Base-by-base conservation (phyloP, 768 basidiomycete species). In the Suillus spraguei region DNA sequence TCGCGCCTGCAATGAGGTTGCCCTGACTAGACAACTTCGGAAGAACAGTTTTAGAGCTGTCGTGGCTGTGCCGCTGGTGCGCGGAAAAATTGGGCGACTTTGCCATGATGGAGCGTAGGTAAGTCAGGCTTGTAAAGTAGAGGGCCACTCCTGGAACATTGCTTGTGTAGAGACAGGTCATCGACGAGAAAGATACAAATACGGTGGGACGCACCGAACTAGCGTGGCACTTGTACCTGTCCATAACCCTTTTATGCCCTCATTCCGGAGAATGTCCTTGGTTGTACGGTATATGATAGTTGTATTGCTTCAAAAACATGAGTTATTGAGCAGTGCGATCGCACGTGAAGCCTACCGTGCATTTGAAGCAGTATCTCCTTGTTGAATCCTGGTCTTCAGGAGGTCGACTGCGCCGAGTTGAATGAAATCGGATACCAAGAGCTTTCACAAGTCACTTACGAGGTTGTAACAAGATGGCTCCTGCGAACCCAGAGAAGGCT, bases 141-240 rank as follows among this genome's bases (percentile, higher is more conserved):
- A 95, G 74, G 4, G 95, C 94, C 22, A 97, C 91, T 5, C 96
- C 96, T 1, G 96, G 96, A 5, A 97, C 87, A 71, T 97, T 97
- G 62, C 95, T 95, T 65, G 39, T 35, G 16, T 2, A 44, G 16
- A 41, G 44, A 24, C 70, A 50, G 67, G 60, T 33, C 59, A 38
- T 50, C 14, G 58, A 38, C 42, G 35, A 36, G 22, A 50, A 28
- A 44, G 49, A 24, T 39, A 44, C 32, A n/a, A 22, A 53, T 38
- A 52, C 60, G 14, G 41, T 42, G 35, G 20, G 17, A 49, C 76
- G 24, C 67, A 86, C 94, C 95, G 82, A 22, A 85, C 75, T 14
- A 97, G 79, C 1, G 95, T 93, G 7, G 95, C 89, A 7, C 81
- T 77, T 1, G 96, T 97, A 10, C 96, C 96, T 60, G 94, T 82